Base-by-base conservation (phyloP, 2,329 filamentous ascomycete genomes). In the Colletotrichum sp. region DNA sequence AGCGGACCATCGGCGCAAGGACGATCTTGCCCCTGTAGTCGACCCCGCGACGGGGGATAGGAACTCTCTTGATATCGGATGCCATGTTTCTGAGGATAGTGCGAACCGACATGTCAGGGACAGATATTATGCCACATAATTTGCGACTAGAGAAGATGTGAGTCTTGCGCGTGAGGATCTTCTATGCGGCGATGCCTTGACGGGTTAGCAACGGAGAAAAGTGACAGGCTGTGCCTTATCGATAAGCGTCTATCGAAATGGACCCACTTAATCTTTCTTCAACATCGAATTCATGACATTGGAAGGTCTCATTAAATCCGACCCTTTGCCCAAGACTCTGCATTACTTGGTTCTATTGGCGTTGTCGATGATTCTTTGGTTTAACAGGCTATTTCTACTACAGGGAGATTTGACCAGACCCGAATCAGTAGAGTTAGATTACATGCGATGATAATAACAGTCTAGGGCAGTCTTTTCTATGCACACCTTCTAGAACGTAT, bases 1-100 rank as follows among this genome's bases (percentile, higher is more conserved):
- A 98, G 79, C 97, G 94, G 74, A 98, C 96, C 97, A 99, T 99
- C 55, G 97, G 97, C 77, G 97, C 97, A 78, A 99, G 93, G 60
- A 98, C 97, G 78, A 98, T 87, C 85, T 97, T 98, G 85, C 94
- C 94, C 80, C 96, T 92, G 86, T 98, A 98, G 87, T 98, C 96
- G 81, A 98, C 96, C 67, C 96, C 96, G 84, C 94, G 94, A 76
- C 89, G 91, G 78, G 96, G 96, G 79, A 98, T 98, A 67, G 95
- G 93, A 48, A 98, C 94, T 82, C 89, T 92, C 82, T 94, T 93
- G 76, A 88, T 80, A 80, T 87, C 85, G 71, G 89, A 84, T 80
- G 89, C 88, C 91, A 94, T 94, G 82, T 85, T 87, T 84, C 87
- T 85, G 61, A 84, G 79, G 82, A 87, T 86, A 66, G 76, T 81